Evolutionary conservation across 2,329 filamentous ascomycete species (phyloP), one percentile per base, ranked within the genome.

Genomic region (Colletotrichum tamarilloi): DNA sequence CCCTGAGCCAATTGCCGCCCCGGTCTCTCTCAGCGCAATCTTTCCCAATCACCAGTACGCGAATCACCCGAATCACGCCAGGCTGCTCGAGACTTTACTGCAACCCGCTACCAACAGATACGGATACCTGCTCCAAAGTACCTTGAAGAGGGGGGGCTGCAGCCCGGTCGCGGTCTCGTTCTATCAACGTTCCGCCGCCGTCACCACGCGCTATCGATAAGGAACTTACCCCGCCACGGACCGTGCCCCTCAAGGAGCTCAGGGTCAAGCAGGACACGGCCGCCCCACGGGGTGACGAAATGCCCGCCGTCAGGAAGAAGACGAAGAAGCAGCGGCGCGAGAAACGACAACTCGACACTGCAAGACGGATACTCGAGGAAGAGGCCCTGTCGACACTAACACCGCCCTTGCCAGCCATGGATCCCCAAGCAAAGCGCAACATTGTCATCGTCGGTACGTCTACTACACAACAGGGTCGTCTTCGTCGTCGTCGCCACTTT

Each of bases 381-480:
- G 62, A 49, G 42, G 42, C 42, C 19, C 19, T 67, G 22, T 30
- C 55, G 60, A 57, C n/a, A 55, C 22, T 49, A 49, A 49, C 38
- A 26, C 57, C 46, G 57, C 12, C 49, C 28, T 49, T 67, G 12
- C 55, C 38, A 49, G 32, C 38, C 35, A 75, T 75, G 74, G 74
- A 75, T 52, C 68, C 74, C 55, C 52, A 72, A 58, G 60, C 66
- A 11, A 82, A 80, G 75, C 84, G 82, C 70, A 84, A 87, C 49
- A 88, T 88, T 62, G 85, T 89, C 75, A 87, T 89, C 70, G 81
- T 89, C 71, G 85, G 85, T 86, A 77, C 72, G 84, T 81, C 38
- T 30, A 38, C 16, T 26, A 42, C 38, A 42, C 19, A 5, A 28
- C 24, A 62, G 22, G 22, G 49, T 8, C 64, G n/a, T 35, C 55